These are phyloP conservation scores for Phaffia australis DNA, from an alignment of 768 basidiomycete genomes.

Conservation along the genomic window DNA sequence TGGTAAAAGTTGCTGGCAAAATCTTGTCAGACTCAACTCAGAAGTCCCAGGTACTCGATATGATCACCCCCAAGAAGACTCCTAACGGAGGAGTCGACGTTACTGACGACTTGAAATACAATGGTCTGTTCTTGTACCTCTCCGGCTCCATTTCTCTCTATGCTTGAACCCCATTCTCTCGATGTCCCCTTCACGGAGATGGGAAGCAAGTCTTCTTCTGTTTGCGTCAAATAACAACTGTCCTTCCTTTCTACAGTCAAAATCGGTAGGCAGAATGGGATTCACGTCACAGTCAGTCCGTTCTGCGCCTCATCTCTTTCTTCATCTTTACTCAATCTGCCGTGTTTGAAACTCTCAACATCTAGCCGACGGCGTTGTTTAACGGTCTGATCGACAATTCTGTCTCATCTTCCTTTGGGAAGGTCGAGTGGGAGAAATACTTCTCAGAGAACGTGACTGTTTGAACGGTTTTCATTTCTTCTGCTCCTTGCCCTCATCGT, in stretches of 20 bases:
- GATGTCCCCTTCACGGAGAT: too few species aligned
- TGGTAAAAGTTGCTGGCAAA: slow-evolving; percentile 5
- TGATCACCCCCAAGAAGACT: slow-evolving; percentile 37
- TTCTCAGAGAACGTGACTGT: slow-evolving; percentile 40
- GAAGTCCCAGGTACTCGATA: not conserved
- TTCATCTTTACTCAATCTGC: too few species aligned
- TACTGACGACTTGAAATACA: slow-evolving; percentile 78
- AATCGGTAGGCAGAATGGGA: slow-evolving; percentile 75
- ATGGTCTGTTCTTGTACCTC: slow-evolving; percentile 46
- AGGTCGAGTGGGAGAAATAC: slow-evolving; percentile 69
- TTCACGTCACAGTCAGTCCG: slow-evolving; percentile 67
- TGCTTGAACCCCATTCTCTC: slow-evolving; percentile 9
- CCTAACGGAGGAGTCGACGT: slow-evolving; percentile 74
- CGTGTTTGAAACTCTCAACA: not conserved
- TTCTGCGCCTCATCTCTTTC: slow-evolving; percentile 4
- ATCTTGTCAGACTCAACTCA: not conserved
- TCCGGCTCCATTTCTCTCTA: slow-evolving; percentile 1
- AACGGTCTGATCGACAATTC: slow-evolving; percentile 49
- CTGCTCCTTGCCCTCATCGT: too few species aligned
- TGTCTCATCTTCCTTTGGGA: slow-evolving; percentile 70
- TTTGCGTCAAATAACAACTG: too few species aligned
- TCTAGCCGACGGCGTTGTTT: slow-evolving; percentile 42
- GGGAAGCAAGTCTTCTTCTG: too few species aligned
- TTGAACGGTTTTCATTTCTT: too few species aligned
- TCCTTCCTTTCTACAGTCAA: slow-evolving; percentile 52